Percentiles rank a stretch among this genome's conserved stretches.
These are phyloP conservation scores for Bidens hawaiensis DNA, from an alignment of 140 eudicot genomes.

Conservation along the genomic window DNA sequence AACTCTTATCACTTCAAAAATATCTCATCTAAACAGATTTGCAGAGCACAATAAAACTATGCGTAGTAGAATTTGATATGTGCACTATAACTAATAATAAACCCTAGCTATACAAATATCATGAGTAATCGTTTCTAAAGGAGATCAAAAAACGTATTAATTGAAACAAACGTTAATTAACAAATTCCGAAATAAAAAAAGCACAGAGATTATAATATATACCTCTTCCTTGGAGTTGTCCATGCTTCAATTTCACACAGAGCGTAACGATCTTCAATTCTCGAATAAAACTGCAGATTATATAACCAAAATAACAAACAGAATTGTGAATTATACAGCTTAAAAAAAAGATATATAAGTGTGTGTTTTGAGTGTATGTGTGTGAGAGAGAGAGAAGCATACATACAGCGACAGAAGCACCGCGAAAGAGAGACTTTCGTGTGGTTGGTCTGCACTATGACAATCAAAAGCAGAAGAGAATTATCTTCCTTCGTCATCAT, in stretches of 20 bases:
- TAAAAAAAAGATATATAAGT: neutral
- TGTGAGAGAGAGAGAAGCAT: conserved; percentile 14
- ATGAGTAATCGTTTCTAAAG: conserved; percentile 3
- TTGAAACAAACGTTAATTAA: neutral
- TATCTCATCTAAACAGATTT: too few relatives aligned
- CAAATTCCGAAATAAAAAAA: conserved; percentile 8
- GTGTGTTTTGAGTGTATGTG: neutral
- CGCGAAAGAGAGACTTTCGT: conserved; percentile 18
- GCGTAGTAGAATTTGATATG: conserved; percentile 9
- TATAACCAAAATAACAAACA: neutral
- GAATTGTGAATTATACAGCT: conserved; percentile 10
- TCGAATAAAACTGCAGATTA: conserved; percentile 18
- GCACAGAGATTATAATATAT: neutral
- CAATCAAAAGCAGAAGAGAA: neutral
- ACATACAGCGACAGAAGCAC: conserved; percentile 29
- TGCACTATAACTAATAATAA: neutral
- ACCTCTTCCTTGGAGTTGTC: conserved; percentile 33
- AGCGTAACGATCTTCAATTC: conserved; percentile 10
- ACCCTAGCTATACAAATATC: conserved; percentile 9
- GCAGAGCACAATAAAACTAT: too few relatives aligned
- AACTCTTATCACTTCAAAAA: too few relatives aligned
- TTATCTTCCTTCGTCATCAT: conserved; percentile 2
- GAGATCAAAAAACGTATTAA: neutral
- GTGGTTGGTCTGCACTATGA: conserved; percentile 11
- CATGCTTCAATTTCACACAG: conserved; percentile 22